phyloP scores from a whole-genome alignment of 2,329 filamentous ascomycete species.

The Trichoderma sp. region DNA sequence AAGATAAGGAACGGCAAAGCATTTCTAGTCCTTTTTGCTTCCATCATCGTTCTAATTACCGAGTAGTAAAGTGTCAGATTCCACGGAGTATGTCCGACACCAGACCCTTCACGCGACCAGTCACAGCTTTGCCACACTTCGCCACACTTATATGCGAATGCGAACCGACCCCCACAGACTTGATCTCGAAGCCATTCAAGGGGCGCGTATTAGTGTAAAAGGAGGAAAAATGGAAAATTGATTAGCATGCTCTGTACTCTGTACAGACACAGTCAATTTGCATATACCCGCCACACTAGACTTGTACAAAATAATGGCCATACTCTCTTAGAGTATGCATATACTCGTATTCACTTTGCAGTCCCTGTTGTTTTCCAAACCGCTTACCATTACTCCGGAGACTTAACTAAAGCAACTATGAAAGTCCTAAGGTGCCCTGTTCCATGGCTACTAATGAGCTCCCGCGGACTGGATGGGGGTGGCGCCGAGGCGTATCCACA shows the following conservation, averaged over 20 bases:
- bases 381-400: too few species aligned
- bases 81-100: not conserved
- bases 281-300: too few species aligned
- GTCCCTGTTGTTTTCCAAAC: too few species aligned
- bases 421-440: not conserved
- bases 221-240: too few species aligned
- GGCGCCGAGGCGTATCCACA: not conserved
- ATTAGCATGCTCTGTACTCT: too few species aligned
- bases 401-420: not conserved
- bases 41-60: not conserved
- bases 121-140: not conserved
- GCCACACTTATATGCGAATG: not conserved
- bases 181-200: not conserved
- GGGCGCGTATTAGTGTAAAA: not conserved
- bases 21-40: not conserved
- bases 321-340: too few species aligned
- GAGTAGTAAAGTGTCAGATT: not conserved
- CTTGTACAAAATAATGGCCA: too few species aligned
- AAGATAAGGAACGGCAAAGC: not conserved
- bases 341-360: too few species aligned
- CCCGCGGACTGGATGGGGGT: not conserved
- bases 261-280: too few species aligned
- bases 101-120: not conserved
- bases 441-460: not conserved
- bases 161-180: not conserved